Conservation (phyloP, 306 rosid genomes). For the Glycine tomentella region DNA sequence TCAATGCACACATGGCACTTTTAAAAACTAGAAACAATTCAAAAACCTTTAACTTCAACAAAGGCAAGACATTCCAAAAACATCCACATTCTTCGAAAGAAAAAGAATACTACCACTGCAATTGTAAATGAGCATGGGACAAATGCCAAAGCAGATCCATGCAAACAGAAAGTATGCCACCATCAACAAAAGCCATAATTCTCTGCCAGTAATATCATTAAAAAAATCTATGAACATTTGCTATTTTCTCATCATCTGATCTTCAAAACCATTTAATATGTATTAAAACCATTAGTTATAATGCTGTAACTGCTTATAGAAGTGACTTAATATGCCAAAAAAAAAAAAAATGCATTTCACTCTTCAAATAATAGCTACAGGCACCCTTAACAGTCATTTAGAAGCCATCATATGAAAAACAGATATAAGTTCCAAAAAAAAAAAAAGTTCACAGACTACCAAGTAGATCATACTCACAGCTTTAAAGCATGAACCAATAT, state of each 20-base stretch:
- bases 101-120: constrained; percentile 38
- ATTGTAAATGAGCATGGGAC: constrained; percentile 33
- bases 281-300: not conserved
- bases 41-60: constrained; percentile 27
- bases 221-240: not conserved
- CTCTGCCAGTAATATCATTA: constrained; percentile 16
- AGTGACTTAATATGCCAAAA: constrained; percentile 37
- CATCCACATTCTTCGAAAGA: constrained; percentile 16
- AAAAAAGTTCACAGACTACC: constrained; percentile 33
- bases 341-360: constrained; percentile 32
- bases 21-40: constrained; percentile 36
- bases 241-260: constrained; percentile 37
- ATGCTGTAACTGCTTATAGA: constrained; percentile 10
- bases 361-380: constrained; percentile 19
- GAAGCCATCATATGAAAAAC: constrained; percentile 32
- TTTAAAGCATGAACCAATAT: constrained; percentile 74
- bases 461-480: constrained; percentile 74
- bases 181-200: constrained; percentile 39
- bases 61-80: constrained; percentile 32
- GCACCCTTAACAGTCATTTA: constrained; percentile 32
- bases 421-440: too few relatives aligned
- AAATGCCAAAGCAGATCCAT: constrained; percentile 39
- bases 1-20: constrained; percentile 13
- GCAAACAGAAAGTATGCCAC: constrained; percentile 34
- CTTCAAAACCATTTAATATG: not conserved